phyloP scores from a whole-genome alignment of 139 green algal species.

The Chlorella sp. region DNA sequence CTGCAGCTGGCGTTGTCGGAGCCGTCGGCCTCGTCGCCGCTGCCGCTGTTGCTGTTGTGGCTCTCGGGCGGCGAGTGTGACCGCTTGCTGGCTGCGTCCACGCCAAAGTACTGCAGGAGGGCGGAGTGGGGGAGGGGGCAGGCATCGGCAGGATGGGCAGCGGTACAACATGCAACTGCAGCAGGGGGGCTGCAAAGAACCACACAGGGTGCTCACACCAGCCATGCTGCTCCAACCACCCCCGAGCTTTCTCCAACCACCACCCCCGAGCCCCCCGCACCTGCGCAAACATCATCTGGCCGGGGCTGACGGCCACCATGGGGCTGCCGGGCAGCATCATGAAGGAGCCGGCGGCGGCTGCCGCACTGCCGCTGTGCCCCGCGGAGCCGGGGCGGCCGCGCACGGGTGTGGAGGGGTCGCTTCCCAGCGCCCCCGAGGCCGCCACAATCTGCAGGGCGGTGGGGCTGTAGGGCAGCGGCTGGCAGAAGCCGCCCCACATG shows the following conservation, averaged over 20 bases:
- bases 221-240: too few species aligned
- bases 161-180: too few species aligned
- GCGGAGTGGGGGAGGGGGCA: background rate
- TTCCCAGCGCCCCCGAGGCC: constrained; percentile 17
- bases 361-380: background rate
- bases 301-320: constrained; percentile 13
- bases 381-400: background rate
- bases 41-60: constrained; percentile 8
- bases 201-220: too few species aligned
- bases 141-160: too few species aligned
- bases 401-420: constrained; percentile 23
- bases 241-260: too few species aligned
- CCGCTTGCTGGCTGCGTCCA: constrained; percentile 2
- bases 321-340: constrained; percentile 21
- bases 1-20: constrained; percentile 13
- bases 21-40: constrained; percentile 10
- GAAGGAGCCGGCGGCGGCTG: background rate
- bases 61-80: constrained; percentile 22
- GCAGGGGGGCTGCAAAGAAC: too few species aligned
- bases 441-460: constrained; percentile 21
- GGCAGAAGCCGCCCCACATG: constrained; percentile 27
- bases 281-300: constrained; percentile 34
- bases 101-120: constrained; percentile 27
- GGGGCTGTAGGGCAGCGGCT: constrained; percentile 25
- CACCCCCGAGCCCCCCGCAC: background rate